A percentile compares a stretch with the other conserved stretches of the same genome.
Conservation (phyloP, 352 stramenopile species). For the Pythium dissimile region DNA sequence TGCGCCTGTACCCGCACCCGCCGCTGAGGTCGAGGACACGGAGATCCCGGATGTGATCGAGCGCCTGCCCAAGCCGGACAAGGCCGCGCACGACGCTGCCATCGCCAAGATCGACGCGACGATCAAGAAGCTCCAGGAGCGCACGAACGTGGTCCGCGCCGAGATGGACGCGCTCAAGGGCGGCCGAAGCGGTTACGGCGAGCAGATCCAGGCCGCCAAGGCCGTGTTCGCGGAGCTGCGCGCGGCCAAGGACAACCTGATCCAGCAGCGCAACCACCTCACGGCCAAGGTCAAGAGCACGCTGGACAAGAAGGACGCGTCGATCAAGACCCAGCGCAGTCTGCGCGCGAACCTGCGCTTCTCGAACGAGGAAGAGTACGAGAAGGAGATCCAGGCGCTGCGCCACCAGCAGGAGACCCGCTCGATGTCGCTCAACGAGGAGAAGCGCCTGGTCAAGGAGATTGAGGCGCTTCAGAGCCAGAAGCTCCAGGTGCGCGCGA, state of each 20-base stretch:
- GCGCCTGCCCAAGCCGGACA: conserved; percentile 81
- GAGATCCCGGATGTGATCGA: conserved; percentile 79
- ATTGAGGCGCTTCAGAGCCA: conserved; percentile 90
- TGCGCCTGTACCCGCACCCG: conserved; percentile 9
- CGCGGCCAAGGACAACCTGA: conserved; percentile 82
- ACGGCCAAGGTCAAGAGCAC: conserved; percentile 78
- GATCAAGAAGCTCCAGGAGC: conserved; percentile 92
- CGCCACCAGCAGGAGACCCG: conserved; percentile 92
- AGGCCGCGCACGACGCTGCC: conserved; percentile 88
- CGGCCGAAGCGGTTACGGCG: conserved; percentile 76
- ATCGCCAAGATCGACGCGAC: conserved; percentile 81
- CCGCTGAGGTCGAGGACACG: conserved; percentile 34
- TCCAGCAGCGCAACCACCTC: conserved; percentile 78
- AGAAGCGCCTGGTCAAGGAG: conserved; percentile 98
- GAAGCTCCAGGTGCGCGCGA: conserved; percentile 85
- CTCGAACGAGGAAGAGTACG: conserved; percentile 86
- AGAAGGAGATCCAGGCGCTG: conserved; percentile 88
- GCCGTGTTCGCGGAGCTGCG: conserved; percentile 76
- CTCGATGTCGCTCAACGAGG: conserved; percentile 94
- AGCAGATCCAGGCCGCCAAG: conserved; percentile 89
- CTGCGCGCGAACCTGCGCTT: conserved; percentile 82
- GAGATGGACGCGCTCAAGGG: conserved; percentile 83
- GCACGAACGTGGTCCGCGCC: conserved; percentile 58
- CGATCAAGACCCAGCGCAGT: conserved; percentile 64
- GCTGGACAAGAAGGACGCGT: conserved; percentile 80